Evolutionary conservation across 192 early-diverging fungal species (phyloP).

Genomic region (Entomortierella beljakovae): DNA sequence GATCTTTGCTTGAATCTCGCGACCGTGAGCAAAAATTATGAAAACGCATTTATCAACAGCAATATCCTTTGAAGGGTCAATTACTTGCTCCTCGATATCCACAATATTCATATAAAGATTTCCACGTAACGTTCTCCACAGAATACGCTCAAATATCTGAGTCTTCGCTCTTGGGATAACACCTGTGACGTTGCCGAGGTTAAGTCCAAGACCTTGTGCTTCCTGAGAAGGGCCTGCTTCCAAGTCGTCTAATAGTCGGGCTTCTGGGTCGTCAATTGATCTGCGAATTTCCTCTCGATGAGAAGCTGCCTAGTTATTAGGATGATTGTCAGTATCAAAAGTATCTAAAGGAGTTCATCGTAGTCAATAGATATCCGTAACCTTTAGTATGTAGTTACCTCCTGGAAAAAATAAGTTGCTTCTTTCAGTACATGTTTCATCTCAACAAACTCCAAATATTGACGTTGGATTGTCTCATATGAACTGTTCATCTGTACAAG

Average conservation of each 20-base stretch:
- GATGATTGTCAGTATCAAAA: no score
- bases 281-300: slow-evolving; percentile 58
- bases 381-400: slow-evolving; percentile 56
- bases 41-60: slow-evolving; percentile 95
- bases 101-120: slow-evolving; percentile 96
- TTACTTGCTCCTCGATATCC: slow-evolving; percentile 92
- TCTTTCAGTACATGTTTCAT: slow-evolving; percentile 90
- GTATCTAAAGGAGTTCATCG: no score
- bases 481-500: slow-evolving; percentile 88
- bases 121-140: slow-evolving; percentile 97
- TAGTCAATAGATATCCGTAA: no score
- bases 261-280: slow-evolving; percentile 63
- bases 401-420: slow-evolving; percentile 83
- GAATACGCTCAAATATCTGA: slow-evolving; percentile 92
- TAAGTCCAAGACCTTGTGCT: slow-evolving; percentile 54
- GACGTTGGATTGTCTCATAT: slow-evolving; percentile 88
- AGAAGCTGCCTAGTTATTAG: slow-evolving; percentile 43
- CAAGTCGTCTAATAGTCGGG: slow-evolving; percentile 73
- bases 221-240: slow-evolving; percentile 54
- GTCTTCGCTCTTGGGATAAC: slow-evolving; percentile 89
- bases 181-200: slow-evolving; percentile 91
- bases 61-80: slow-evolving; percentile 90
- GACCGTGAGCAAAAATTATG: slow-evolving; percentile 97
- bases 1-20: slow-evolving; percentile 88
- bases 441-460: slow-evolving; percentile 91